Evolutionary conservation across 1,284 basidiomycete species (phyloP), one percentile per base, ranked within the genome.

Genomic region (Fereydounia khargensis): DNA sequence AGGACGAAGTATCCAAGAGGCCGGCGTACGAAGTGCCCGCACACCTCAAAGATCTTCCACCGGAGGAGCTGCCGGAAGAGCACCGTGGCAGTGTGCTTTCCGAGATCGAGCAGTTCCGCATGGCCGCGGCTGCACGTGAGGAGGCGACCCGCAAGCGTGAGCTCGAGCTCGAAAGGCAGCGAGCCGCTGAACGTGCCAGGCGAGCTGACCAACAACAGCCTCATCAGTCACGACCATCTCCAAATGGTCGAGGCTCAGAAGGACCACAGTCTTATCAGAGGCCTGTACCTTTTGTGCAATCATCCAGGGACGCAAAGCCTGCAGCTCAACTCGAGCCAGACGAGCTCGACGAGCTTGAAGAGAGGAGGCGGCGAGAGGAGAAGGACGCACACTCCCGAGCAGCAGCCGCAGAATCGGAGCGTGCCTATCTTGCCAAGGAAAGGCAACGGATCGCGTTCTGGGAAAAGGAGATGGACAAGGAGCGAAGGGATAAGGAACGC

Each of bases 1-100:
- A 81, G 86, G 87, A 68, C 10, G 52, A 30, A 2, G 53, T 61
- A 9, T 42, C 50, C 3, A 51, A 51, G 30, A 53, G 47, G 27
- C 57, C 50, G 10, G 53, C 51, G n/a, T 68, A 60, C 69, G 84
- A 89, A 54, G 89, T 96, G 24, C 91, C 92, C 9, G 89, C 89
- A 6, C 92, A 96, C 78, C 81, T 97, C 19, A 89, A 92, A 76
- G 91, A 96, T 76, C 81, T 97, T 25, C 87, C 92, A 71, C 89
- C 92, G 78, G 88, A 89, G 39, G 91, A 96, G 71, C 82, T 97
- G 21, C 91, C 91, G n/a, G 91, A 94, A 78, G 88, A 88, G 1
- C 90, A 92, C 76, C 86, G 91, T 18, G 90, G 88, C 2, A 85
- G 89, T 23, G 91, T 97, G 44, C 86, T 96, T 48, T 89, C 86